These are phyloP conservation scores for Tremellales sp. DNA, from an alignment of 1,284 basidiomycete species.

Conservation along the genomic window DNA sequence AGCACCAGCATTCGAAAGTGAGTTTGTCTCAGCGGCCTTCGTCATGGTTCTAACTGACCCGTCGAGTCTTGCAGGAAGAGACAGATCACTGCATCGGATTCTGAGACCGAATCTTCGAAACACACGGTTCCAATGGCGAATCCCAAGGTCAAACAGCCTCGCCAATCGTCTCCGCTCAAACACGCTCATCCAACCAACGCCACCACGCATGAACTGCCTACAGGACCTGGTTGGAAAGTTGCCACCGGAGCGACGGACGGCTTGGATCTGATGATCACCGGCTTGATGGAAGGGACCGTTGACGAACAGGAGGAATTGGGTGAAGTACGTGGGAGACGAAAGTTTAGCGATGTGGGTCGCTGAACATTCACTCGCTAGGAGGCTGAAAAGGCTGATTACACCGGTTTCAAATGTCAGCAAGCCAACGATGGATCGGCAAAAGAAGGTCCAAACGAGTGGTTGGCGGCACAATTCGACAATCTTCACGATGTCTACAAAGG, in stretches of 20 bases:
- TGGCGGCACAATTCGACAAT: slow-evolving; percentile 42
- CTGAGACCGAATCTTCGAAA: slow-evolving; percentile 36
- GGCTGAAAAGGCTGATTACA: neutral
- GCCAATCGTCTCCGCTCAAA: neutral
- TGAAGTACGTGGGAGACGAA: neutral
- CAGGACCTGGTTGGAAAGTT: slow-evolving; percentile 32
- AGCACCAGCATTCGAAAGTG: slow-evolving; percentile 23
- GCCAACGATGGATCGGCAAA: slow-evolving; percentile 23
- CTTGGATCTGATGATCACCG: slow-evolving; percentile 38
- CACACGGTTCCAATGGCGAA: slow-evolving; percentile 1
- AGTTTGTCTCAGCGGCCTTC: neutral
- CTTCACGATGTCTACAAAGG: slow-evolving; percentile 39
- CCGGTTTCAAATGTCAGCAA: slow-evolving; percentile 37
- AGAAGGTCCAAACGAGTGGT: slow-evolving; percentile 42
- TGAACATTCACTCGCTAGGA: neutral
- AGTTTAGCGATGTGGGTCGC: slow-evolving; percentile 7
- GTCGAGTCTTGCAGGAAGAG: slow-evolving; percentile 20
- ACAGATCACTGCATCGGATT: slow-evolving; percentile 32
- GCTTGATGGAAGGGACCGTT: slow-evolving; percentile 27
- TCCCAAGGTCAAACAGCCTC: neutral
- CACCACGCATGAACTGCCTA: slow-evolving; percentile 25
- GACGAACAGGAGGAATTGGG: slow-evolving; percentile 6
- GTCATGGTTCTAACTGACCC: neutral
- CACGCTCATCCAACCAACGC: slow-evolving; percentile 7
- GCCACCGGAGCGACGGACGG: slow-evolving; percentile 25